These are phyloP conservation scores for Kregervanrija delftensis DNA, from an alignment of 805 yeast genomes.

Conservation along the genomic window DNA sequence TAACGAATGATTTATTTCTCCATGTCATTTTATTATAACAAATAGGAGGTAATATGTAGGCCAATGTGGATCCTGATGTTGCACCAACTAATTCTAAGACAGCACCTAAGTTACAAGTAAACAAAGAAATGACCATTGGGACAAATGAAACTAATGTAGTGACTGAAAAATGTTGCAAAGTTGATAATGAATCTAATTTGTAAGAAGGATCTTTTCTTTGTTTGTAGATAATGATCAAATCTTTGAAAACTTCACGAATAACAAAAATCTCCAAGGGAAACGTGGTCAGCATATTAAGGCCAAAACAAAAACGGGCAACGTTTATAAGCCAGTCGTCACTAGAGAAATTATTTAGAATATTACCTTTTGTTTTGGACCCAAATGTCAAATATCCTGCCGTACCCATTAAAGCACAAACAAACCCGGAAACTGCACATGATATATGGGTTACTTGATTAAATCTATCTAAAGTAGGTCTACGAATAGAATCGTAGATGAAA, in stretches of 20 bases:
- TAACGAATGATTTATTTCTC: slow-evolving; percentile 30
- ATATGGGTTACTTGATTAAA: slow-evolving; percentile 76
- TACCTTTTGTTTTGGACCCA: slow-evolving; percentile 76
- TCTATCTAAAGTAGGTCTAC: slow-evolving; percentile 65
- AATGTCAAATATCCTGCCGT: slow-evolving; percentile 71
- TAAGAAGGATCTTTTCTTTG: slow-evolving; percentile 11
- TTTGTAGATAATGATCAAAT: slow-evolving; percentile 35
- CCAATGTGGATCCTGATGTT: slow-evolving; percentile 87
- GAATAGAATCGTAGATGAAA: slow-evolving; percentile 79
- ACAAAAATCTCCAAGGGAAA: slow-evolving; percentile 89
- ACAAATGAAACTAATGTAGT: slow-evolving; percentile 60
- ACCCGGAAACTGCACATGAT: slow-evolving; percentile 74
- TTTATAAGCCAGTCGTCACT: slow-evolving; percentile 68
- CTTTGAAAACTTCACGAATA: slow-evolving; percentile 78
- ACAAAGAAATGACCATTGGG: slow-evolving; percentile 69
- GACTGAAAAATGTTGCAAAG: slow-evolving; percentile 48
- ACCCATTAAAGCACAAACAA: slow-evolving; percentile 74
- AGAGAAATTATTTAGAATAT: slow-evolving; percentile 81
- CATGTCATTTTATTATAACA: slow-evolving; percentile 66
- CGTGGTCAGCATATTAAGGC: slow-evolving; percentile 87
- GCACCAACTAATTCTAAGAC: slow-evolving; percentile 88
- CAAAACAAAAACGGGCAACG: slow-evolving; percentile 85
- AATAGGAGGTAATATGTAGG: slow-evolving; percentile 84
- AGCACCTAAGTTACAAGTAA: slow-evolving; percentile 85
- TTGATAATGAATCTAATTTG: slow-evolving; percentile 23